A percentile compares a stretch with the other conserved stretches of the same genome.
phyloP scores from a whole-genome alignment of 257 asterid genomes.

The Forsythia suspensa region DNA sequence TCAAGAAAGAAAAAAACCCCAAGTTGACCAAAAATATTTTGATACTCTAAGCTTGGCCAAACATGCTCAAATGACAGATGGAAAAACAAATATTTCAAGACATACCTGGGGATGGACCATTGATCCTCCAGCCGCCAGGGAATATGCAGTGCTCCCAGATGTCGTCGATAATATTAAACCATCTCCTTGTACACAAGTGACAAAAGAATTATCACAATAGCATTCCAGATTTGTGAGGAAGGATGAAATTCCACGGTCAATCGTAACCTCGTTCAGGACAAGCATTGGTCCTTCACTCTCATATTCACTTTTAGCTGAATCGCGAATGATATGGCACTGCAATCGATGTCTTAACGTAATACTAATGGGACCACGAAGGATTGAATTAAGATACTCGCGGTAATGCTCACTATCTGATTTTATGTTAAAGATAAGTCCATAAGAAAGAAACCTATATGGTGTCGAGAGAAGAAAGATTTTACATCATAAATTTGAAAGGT shows the following conservation, averaged over 20 bases:
- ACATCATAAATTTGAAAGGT: too few species aligned
- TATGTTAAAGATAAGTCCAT: conserved; percentile 45
- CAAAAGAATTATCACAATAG: conserved; percentile 84
- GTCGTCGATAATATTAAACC: conserved; percentile 92
- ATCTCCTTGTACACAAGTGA: conserved; percentile 95
- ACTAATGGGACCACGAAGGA: conserved; percentile 80
- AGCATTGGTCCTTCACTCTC: conserved; percentile 87
- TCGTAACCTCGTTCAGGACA: conserved; percentile 91
- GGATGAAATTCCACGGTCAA: conserved; percentile 94
- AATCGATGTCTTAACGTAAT: conserved; percentile 87
- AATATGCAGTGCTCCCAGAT: conserved; percentile 99
- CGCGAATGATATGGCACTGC: conserved; percentile 87
- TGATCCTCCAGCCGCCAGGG: conserved; percentile 99
- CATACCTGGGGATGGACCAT: conserved; percentile 99
- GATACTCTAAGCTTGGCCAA: background rate
- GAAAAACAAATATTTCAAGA: background rate
- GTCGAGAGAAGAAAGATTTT: background rate
- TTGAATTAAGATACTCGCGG: conserved; percentile 59
- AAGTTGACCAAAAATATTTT: too few species aligned
- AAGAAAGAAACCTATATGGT: background rate
- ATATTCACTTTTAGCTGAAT: conserved; percentile 73
- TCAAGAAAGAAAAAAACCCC: background rate
- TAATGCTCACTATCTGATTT: conserved; percentile 82
- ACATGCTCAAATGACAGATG: background rate
- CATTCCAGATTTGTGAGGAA: conserved; percentile 91